Conservation (phyloP, 164 flowering plant genomes). For the Umbellularia californica region DNA sequence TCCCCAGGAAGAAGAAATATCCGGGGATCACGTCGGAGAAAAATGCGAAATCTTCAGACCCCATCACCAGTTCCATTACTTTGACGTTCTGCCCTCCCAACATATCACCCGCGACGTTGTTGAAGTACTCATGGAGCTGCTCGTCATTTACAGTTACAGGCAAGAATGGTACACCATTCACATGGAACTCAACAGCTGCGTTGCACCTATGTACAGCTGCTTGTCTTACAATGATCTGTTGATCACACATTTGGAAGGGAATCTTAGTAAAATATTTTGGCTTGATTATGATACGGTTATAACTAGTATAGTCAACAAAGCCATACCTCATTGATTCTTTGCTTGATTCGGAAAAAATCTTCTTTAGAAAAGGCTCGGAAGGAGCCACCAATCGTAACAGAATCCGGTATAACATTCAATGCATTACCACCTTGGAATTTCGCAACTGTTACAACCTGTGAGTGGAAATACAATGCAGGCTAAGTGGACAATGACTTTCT, state of each 20-base stretch:
- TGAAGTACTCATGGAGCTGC: constrained; percentile 33
- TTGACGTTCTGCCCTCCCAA: constrained; percentile 28
- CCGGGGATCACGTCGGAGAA: constrained; percentile 46
- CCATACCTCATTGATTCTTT: constrained; percentile 45
- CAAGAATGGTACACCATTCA: constrained; percentile 16
- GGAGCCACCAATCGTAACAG: constrained; percentile 51
- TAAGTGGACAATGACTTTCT: too few species aligned
- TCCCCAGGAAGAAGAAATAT: constrained; percentile 43
- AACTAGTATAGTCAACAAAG: not conserved
- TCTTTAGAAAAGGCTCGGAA: constrained; percentile 42
- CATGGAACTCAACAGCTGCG: constrained; percentile 40
- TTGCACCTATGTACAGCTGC: constrained; percentile 56
- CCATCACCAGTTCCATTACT: constrained; percentile 37
- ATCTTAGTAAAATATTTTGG: not conserved
- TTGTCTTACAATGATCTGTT: constrained; percentile 46
- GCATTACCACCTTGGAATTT: constrained; percentile 51
- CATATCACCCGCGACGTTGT: constrained; percentile 32
- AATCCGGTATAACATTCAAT: constrained; percentile 55
- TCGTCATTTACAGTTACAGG: constrained; percentile 43
- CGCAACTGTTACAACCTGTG: constrained; percentile 50
- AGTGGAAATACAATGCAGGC: not conserved
- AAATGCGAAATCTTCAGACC: constrained; percentile 52
- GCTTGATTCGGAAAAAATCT: constrained; percentile 33
- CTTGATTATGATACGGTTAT: not conserved
- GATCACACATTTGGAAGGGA: not conserved